phyloP scores from a whole-genome alignment of 352 stramenopile genomes.

The Pelagophyceae sp. region DNA sequence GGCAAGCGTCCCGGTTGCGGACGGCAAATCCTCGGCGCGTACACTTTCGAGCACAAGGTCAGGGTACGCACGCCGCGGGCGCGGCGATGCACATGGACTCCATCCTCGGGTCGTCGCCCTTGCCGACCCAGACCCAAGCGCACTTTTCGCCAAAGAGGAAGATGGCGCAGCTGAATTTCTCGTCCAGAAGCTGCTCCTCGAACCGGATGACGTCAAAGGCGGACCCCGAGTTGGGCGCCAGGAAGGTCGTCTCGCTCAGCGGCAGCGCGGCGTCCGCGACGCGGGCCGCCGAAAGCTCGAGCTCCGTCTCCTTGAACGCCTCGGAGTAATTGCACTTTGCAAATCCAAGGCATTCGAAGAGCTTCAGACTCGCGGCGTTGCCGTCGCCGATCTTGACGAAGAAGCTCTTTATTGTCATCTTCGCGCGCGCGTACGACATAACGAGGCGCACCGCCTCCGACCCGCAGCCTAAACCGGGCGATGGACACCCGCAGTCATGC shows the following conservation, averaged over 20 bases:
- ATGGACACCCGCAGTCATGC: no score
- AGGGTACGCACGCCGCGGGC: no score
- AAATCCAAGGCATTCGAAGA: slow-evolving; percentile 10
- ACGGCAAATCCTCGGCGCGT: no score
- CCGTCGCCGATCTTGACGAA: not conserved
- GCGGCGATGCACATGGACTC: not conserved
- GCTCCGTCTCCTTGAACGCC: slow-evolving; percentile 4
- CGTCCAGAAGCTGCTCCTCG: not conserved
- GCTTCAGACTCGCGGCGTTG: not conserved
- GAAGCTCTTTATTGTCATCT: not conserved
- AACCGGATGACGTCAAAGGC: not conserved
- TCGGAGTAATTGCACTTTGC: not conserved
- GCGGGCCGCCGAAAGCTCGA: not conserved
- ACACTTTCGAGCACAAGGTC: no score
- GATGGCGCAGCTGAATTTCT: not conserved
- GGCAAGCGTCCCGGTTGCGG: no score
- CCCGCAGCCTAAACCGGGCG: no score
- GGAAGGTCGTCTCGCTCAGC: not conserved
- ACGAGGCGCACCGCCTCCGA: not conserved
- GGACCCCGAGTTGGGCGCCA: not conserved
- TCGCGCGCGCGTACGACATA: not conserved
- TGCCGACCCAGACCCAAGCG: slow-evolving; percentile 5
- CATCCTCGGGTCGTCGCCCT: not conserved
- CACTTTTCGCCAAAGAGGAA: not conserved
- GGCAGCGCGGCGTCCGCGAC: not conserved